A percentile compares a stretch with the other conserved stretches of the same genome.
Conservation (phyloP, 2,329 filamentous ascomycete genomes). For the Fusarium annulatum region DNA sequence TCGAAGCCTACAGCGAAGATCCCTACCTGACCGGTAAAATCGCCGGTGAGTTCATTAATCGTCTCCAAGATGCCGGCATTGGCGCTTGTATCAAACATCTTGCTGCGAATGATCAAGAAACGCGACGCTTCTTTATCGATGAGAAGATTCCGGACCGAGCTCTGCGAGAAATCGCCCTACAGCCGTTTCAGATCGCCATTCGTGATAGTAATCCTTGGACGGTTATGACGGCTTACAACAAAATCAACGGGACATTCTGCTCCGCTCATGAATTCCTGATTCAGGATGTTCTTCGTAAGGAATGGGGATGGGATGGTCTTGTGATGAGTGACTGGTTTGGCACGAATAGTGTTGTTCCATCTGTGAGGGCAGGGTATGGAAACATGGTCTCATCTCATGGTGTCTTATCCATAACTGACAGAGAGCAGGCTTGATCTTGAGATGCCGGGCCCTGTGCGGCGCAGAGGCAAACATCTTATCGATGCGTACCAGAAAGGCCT, state of each 20-base stretch:
- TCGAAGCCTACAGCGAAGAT: constrained; percentile 55
- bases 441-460: constrained; percentile 27
- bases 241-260: constrained; percentile 56
- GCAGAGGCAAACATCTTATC: constrained; percentile 22
- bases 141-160: constrained; percentile 25
- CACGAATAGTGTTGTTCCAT: constrained; percentile 41
- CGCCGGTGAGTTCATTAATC: constrained; percentile 45
- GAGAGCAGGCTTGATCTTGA: constrained; percentile 15
- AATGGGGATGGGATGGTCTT: constrained; percentile 58
- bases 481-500: constrained; percentile 17
- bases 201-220: constrained; percentile 51
- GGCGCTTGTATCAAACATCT: constrained; percentile 56
- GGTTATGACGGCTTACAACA: constrained; percentile 59
- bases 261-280: constrained; percentile 53
- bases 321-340: constrained; percentile 60
- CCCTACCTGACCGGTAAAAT: constrained; percentile 53
- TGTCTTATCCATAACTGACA: background rate
- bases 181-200: constrained; percentile 56
- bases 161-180: constrained; percentile 51
- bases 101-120: constrained; percentile 52
- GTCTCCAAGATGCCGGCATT: constrained; percentile 52
- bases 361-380: constrained; percentile 42
- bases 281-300: constrained; percentile 52
- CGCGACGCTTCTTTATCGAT: constrained; percentile 21
- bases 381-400: background rate